Base-by-base conservation (phyloP, 306 rosid species). In the Quercus variabilis region DNA sequence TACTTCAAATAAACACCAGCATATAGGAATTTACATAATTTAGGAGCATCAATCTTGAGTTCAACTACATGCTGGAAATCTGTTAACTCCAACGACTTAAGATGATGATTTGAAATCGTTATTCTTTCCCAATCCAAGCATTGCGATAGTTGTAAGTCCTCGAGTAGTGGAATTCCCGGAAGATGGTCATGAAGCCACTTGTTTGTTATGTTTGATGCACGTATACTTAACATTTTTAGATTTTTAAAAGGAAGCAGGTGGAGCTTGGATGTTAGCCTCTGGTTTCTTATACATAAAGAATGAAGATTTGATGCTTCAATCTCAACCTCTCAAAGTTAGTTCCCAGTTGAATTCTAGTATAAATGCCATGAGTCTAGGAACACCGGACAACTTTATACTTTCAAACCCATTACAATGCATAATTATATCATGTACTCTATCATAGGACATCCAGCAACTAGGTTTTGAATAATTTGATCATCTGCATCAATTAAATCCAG, bases 61-160 rank as follows among this genome's bases (percentile, higher is more conserved):
- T 76, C 85, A 55, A 52, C 69, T 72, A 78, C 2, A 4, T 38
- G 2, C 13, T 28, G 18, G 73, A 80, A 78, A 78, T 9, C 63
- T 2, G 13, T 20, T 55, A 75, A 71, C 68, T 19, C 14, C 65
- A 86, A 52, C 2, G 6, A 35, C 68, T 72, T 80, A n/a, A 81
- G 82, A 30, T 60, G 55, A 38, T 6, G 15, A 68, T 82, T 72
- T 58, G 87, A 78, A 73, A 86, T 72, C 59, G 55, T 58, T 56
- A 86, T 65, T 49, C 18, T 80, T 57, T 71, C 80, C 62, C 77
- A 78, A 82, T 83, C 38, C 19, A 7, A 9, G 26, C 83, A 86
- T n/a, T 52, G 2, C 6, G 0, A 17, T 4, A 86, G 43, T 14
- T 18, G 7, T 78, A 86, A 72, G 7, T 21, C 68, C 77, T 83